Evolutionary conservation across 169 alveolate species (phyloP).

Genomic region (Cryptosporidium baileyi): DNA sequence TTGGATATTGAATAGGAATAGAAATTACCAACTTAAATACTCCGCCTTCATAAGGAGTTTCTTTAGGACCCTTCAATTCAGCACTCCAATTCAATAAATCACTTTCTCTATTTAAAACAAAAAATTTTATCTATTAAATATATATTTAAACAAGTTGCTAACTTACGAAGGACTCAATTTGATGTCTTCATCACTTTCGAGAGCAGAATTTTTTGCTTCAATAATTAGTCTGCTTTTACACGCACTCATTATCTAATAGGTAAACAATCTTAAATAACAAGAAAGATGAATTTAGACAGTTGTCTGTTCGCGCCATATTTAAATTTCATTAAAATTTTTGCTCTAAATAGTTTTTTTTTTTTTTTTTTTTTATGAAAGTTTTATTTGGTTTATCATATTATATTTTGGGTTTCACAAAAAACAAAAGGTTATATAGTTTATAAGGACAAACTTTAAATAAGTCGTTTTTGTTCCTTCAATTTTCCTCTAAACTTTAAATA

Average conservation of each 20-base stretch:
- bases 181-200: slow-evolving; percentile 22
- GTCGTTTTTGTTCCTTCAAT: too few species aligned
- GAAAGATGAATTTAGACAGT: not conserved
- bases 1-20: slow-evolving; percentile 91
- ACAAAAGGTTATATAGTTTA: too few species aligned
- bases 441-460: too few species aligned
- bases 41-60: slow-evolving; percentile 92
- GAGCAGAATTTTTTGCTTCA: slow-evolving; percentile 24
- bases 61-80: slow-evolving; percentile 88
- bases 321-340: too few species aligned
- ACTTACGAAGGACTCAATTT: slow-evolving; percentile 47
- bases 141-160: not conserved
- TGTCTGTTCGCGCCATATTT: too few species aligned
- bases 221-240: slow-evolving; percentile 45
- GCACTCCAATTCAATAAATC: slow-evolving; percentile 88
- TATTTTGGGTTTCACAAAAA: too few species aligned
- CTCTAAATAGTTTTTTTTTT: too few species aligned
- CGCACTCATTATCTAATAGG: slow-evolving; percentile 21
- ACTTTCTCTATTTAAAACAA: slow-evolving; percentile 72
- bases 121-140: not conserved
- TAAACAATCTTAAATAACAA: not conserved
- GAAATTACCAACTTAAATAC: slow-evolving; percentile 85
- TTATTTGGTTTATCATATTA: too few species aligned
- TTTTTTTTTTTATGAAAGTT: too few species aligned
- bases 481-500: too few species aligned